phyloP scores from a whole-genome alignment of 2,329 filamentous ascomycete genomes.

The Phialocephala sp. region DNA sequence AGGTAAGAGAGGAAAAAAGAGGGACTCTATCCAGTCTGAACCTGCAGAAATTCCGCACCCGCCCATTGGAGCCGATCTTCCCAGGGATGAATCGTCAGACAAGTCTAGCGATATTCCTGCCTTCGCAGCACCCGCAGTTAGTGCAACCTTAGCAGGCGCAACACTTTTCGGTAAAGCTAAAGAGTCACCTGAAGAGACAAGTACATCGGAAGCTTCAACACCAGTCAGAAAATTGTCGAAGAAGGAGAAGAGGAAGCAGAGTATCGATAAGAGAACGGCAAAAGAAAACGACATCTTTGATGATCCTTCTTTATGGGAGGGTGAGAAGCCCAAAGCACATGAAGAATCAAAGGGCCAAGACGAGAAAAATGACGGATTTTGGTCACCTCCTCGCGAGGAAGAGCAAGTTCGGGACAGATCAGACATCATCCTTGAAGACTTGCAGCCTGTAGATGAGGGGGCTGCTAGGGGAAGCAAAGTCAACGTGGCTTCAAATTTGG shows the following conservation, averaged over 20 bases:
- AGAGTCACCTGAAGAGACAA: slow-evolving; percentile 14
- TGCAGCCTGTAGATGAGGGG: not conserved
- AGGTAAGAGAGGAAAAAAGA: slow-evolving; percentile 48
- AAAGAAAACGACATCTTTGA: slow-evolving; percentile 55
- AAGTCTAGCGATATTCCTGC: slow-evolving; percentile 24
- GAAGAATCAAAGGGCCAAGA: slow-evolving; percentile 33
- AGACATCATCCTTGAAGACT: slow-evolving; percentile 11
- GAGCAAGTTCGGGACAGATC: slow-evolving; percentile 5
- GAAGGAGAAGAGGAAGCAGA: slow-evolving; percentile 47
- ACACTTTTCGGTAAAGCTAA: slow-evolving; percentile 27
- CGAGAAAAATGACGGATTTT: slow-evolving; percentile 42
- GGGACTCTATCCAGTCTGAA: slow-evolving; percentile 24
- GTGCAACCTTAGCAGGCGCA: slow-evolving; percentile 28
- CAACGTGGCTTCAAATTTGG: not conserved
- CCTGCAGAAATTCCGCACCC: slow-evolving; percentile 16
- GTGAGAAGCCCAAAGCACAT: slow-evolving; percentile 45
- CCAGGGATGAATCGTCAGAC: slow-evolving; percentile 28
- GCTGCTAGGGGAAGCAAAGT: slow-evolving; percentile 2
- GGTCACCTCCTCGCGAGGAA: slow-evolving; percentile 41
- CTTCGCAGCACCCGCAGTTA: slow-evolving; percentile 27
- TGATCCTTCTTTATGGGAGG: slow-evolving; percentile 52
- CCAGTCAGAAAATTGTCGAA: slow-evolving; percentile 44
- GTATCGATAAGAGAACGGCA: slow-evolving; percentile 48
- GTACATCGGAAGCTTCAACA: slow-evolving; percentile 42
- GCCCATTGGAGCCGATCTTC: slow-evolving; percentile 16